Evolutionary conservation across 2,329 filamentous ascomycete genomes (phyloP).

Genomic region (Hysterium pulicare): DNA sequence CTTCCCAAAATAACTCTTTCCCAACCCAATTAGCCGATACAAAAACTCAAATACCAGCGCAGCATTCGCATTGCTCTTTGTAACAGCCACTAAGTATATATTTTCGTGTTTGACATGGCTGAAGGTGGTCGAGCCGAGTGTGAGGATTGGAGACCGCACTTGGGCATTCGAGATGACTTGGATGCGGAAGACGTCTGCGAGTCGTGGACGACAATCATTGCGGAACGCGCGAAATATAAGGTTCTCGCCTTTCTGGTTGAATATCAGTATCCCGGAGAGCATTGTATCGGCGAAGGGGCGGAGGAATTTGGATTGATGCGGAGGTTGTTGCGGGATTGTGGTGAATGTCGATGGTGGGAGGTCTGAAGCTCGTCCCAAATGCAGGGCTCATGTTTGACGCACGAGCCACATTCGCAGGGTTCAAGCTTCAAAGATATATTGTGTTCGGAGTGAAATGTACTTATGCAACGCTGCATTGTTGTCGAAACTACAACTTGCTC

Average conservation of each 20-base stretch:
- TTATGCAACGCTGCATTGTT: not conserved
- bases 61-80: conserved; percentile 98
- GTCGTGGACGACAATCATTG: conserved; percentile 93
- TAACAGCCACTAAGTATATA: conserved; percentile 95
- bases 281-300: conserved; percentile 52
- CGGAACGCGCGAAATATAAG: conserved; percentile 99
- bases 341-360: not conserved
- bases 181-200: conserved; percentile 98
- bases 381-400: no score
- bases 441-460: no score
- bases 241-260: conserved; percentile 99
- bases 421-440: no score
- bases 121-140: conserved; percentile 95
- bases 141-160: conserved; percentile 95
- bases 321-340: not conserved
- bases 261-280: conserved; percentile 95
- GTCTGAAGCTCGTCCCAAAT: no score
- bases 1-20: conserved; percentile 96
- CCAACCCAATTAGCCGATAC: conserved; percentile 84
- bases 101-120: conserved; percentile 99
- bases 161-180: conserved; percentile 98
- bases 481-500: conserved; percentile 2
- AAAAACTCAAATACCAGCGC: conserved; percentile 97
- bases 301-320: conserved; percentile 1
- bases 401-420: no score